Evolutionary conservation across 345 rosid species (phyloP), one percentile per base, ranked within the genome.

Genomic region (Citrus medica): DNA sequence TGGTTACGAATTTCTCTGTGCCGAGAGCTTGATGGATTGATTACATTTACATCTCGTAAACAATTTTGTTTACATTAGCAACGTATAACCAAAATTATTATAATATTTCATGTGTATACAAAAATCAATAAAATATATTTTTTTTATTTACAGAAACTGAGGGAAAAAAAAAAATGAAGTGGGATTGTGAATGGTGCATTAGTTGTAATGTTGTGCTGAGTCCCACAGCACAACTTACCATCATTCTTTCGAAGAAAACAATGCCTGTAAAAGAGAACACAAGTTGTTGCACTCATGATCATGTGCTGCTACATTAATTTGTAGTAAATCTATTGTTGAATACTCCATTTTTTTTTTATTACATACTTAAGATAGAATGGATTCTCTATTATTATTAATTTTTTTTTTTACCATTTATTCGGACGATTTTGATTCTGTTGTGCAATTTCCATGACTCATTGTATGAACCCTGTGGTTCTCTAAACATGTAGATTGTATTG

Each of bases 171-270:
- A 5, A 28, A 67, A 7, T 33, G 13, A 35, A 67, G 24, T 67
- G 51, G 46, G 42, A 5, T 35, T 67, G 33, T 65, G 69, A 30
- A 62, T 28, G 33, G 35, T 62, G 37, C 7, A 65, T 65, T 12
- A 62, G 32, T 32, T 65, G 69, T 32, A 35, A 17, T 38, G 27
- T 53, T 53, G 2, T 17, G 35, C 25, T 14, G 63, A 53, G 75
- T 10, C 62, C 75, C 75, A 53, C 63, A 35, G 3, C 63, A 55
- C 75, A 19, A n/a, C 22, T n/a, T 30, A 6, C 27, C 37, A 71
- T 71, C 63, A 71, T 71, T 51, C n/a, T 21, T 71, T 71, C 32
- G 62, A 55, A 55, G 75, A 71, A 71, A 71, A 46, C 59, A 10
- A 8, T 25, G 30, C n/a, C 33, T 46, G 33, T 25, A 24, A 69